These are phyloP conservation scores for Euphorbia pulcherrima DNA, from an alignment of 345 rosid species.

Conservation along the genomic window DNA sequence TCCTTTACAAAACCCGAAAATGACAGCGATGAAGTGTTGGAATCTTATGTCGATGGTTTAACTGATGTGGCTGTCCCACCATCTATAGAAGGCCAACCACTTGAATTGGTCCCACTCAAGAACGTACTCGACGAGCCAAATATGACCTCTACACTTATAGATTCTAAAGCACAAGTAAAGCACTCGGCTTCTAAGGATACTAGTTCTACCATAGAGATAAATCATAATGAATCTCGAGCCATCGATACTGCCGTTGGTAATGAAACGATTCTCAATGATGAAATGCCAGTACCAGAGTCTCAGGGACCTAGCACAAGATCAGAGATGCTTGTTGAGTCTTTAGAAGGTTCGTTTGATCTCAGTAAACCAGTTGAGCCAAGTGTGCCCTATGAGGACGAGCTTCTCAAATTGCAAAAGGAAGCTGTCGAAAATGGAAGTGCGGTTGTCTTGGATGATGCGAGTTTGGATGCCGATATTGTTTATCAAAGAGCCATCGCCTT, in stretches of 20 bases:
- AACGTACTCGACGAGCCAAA: constrained; percentile 3
- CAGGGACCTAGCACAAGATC: constrained; percentile 16
- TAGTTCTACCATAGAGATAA: constrained; percentile 14
- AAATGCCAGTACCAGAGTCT: constrained; percentile 13
- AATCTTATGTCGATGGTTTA: constrained; percentile 24
- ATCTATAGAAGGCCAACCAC: constrained; percentile 29
- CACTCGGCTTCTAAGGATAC: constrained; percentile 4
- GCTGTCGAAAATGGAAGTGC: constrained; percentile 78
- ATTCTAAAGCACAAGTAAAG: constrained; percentile 25
- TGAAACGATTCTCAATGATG: constrained; percentile 20
- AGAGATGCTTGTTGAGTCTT: constrained; percentile 17
- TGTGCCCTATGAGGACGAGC: constrained; percentile 33
- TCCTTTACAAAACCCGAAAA: constrained; percentile 34
- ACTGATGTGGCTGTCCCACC: constrained; percentile 9
- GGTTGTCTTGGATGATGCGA: constrained; percentile 39
- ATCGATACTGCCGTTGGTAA: constrained; percentile 5
- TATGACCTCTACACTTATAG: constrained; percentile 10
- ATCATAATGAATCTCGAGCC: constrained; percentile 25
- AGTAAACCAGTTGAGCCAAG: constrained; percentile 12
- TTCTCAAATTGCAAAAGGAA: constrained; percentile 48
- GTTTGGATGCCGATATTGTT: constrained; percentile 57
- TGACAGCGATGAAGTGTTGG: constrained; percentile 23
- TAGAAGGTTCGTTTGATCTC: constrained; percentile 27
- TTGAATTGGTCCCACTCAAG: constrained; percentile 17
- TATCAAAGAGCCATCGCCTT: constrained; percentile 53